A percentile compares a stretch with the other conserved stretches of the same genome.
phyloP scores from a whole-genome alignment of 305 asterid genomes.

The Rubia balearica region DNA sequence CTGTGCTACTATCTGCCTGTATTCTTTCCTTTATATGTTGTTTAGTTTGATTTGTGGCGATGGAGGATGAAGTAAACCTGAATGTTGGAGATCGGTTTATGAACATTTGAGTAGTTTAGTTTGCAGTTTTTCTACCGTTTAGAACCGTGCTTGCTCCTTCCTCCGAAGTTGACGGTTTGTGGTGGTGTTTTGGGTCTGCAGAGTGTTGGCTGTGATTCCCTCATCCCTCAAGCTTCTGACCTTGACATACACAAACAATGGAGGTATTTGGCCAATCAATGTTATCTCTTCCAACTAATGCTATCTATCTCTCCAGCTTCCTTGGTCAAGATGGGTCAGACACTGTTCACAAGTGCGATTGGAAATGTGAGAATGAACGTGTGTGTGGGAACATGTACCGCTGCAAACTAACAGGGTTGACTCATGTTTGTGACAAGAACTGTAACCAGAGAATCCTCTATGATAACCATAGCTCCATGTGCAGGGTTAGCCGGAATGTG shows the following conservation, averaged over 20 bases:
- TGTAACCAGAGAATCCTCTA: slow-evolving; percentile 88
- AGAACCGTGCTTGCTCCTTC: slow-evolving; percentile 23
- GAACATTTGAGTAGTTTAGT: neutral
- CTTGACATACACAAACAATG: slow-evolving; percentile 34
- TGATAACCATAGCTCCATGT: slow-evolving; percentile 83
- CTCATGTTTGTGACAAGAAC: slow-evolving; percentile 94
- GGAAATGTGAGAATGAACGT: slow-evolving; percentile 84
- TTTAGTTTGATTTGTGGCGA: neutral
- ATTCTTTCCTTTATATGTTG: neutral
- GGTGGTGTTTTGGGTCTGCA: slow-evolving; percentile 56
- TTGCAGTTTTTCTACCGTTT: neutral
- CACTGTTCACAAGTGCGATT: slow-evolving; percentile 92
- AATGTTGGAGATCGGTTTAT: neutral
- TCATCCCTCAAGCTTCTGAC: slow-evolving; percentile 15
- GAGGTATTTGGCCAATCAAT: slow-evolving; percentile 90
- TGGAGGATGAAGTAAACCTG: neutral
- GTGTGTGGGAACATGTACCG: slow-evolving; percentile 89
- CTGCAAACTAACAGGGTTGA: slow-evolving; percentile 87
- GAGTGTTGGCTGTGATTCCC: slow-evolving; percentile 33
- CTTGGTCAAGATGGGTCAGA: slow-evolving; percentile 97
- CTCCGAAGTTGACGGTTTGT: slow-evolving; percentile 26
- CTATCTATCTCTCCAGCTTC: slow-evolving; percentile 81
- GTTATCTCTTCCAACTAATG: slow-evolving; percentile 76
- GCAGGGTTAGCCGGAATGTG: slow-evolving; percentile 73
- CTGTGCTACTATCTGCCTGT: neutral